Base-by-base conservation (phyloP, 768 basidiomycete genomes). In the Tylopilus intermedius region DNA sequence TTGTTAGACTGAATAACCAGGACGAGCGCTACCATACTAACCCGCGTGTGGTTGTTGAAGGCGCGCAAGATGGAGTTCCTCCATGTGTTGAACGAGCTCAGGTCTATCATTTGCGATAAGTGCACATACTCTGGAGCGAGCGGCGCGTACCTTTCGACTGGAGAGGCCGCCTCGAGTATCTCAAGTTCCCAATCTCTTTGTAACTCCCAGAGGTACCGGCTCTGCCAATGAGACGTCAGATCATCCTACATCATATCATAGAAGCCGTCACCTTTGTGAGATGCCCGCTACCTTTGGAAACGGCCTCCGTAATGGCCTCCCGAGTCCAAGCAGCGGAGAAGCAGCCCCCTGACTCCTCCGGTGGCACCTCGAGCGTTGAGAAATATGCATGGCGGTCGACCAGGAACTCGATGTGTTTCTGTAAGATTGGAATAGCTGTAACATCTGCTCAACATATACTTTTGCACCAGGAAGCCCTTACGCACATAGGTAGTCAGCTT, bases 401-500 rank as follows among this genome's bases (percentile, higher is more conserved):
- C 27, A 89, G 63, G 55, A 90, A 84, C 32, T 84, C 73, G 35
- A 87, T 60, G 68, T 92, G 90, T 54, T 74, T 79, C 63, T 79
- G 75, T 43, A 93, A 75, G 44, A 92, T 69, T 1, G 85, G 79
- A 33, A 93, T 84, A n/a, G 89, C 90, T 92, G 66, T 48, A 58
- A 53, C 47, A 11, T n/a, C 49, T 37, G 53, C 46, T 64, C 50
- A 64, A 47, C 52, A 61, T 29, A 60, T 45, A 58, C 24, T 29
- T 46, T 51, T 51, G 32, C 11, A 33, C 37, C 43, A 46, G 42
- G n/a, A 49, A 32, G 47, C 41, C 46, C 47, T 42, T 29, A 76
- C 89, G 62, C 67, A 92, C 91, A 92, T 33, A 92, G 66, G 67
- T 91, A 92, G 61, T 93, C 91, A 9, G 65, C 70, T 60, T 86